Conservation (phyloP, 2,329 filamentous ascomycete genomes). For the Westerdykella ornata region DNA sequence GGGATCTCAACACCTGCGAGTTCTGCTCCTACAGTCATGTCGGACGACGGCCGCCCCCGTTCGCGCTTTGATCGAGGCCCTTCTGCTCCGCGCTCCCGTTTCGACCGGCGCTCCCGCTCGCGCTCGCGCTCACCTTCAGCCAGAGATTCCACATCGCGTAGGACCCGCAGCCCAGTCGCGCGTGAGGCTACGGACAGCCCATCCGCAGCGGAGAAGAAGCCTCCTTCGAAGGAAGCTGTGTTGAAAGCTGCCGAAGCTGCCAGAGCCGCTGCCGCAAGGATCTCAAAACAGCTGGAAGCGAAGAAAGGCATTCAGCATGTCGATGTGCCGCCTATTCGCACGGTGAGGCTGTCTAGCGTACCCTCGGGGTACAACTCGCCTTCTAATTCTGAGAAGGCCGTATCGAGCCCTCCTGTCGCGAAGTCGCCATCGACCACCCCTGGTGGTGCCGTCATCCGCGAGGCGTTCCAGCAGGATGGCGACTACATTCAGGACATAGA, state of each 20-base stretch:
- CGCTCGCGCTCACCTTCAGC: slow-evolving; percentile 76
- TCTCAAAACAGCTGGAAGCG: slow-evolving; percentile 44
- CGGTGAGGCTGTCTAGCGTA: slow-evolving; percentile 39
- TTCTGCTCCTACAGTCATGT: slow-evolving; percentile 49
- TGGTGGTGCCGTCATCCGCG: slow-evolving; percentile 53
- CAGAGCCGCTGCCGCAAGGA: slow-evolving; percentile 62
- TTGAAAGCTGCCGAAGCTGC: slow-evolving; percentile 70
- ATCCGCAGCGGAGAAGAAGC: slow-evolving; percentile 45
- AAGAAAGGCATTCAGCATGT: slow-evolving; percentile 87
- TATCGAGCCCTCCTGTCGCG: slow-evolving; percentile 44
- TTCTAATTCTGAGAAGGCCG: slow-evolving; percentile 8
- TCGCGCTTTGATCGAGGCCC: slow-evolving; percentile 94
- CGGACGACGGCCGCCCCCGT: slow-evolving; percentile 75
- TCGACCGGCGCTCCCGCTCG: slow-evolving; percentile 57
- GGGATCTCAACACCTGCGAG: too few species aligned
- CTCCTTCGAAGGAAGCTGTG: slow-evolving; percentile 35
- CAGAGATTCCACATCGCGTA: slow-evolving; percentile 57
- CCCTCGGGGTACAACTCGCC: neutral
- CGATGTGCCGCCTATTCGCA: slow-evolving; percentile 73
- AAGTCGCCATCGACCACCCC: slow-evolving; percentile 50
- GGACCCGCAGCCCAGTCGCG: slow-evolving; percentile 74
- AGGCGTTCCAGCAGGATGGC: slow-evolving; percentile 90
- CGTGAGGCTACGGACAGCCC: slow-evolving; percentile 45
- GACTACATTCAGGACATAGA: slow-evolving; percentile 99
- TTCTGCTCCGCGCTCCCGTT: slow-evolving; percentile 63